Base-by-base conservation (phyloP, 176 grass and related monocot genomes). In the Oryza coarctata region DNA sequence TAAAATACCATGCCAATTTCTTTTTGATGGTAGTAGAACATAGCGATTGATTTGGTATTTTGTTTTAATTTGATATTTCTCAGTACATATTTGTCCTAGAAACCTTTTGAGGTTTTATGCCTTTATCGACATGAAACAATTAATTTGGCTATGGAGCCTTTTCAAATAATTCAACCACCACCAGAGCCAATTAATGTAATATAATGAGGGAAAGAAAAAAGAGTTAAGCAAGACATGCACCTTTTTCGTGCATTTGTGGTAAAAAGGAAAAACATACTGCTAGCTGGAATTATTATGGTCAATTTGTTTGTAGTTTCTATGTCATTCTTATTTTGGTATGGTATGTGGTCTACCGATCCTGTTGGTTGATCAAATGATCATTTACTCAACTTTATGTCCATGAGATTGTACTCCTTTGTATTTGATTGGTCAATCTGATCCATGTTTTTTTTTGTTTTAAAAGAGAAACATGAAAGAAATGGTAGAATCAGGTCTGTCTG, bases 391-490 rank as follows among this genome's bases (percentile, higher is more conserved):
- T 80, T 74, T 29, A 13, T 84, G 12, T 26, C 44, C 22, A 64
- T 12, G 27, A 0, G 1, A 86, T 27, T 5, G 26, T 52, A 39
- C 64, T 74, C 70, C n/a, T 76, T 65, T 89, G 43, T 68, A 29
- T 38, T 50, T 2, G n/a, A 20, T 58, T 64, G 58, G 25, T 78
- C 52, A 23, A 3, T 87, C 50, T 69, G 62, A 86, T 29, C 22
- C 40, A 81, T 73, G 69, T 65, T 60, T 35, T 50, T 83, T 65
- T n/a, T 61, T 86, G 49, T 81, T 61, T 63, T 7, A 70, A 85
- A 78, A 99, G 97, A 94, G 85, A 85, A 99, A 99, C 87, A 90
- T 99, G 89, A 99, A 87, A 81, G 97, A 96, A 84, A 91, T 99
- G 97, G 97, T 96, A 74, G 87, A 93, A 85, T 94, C 81, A 71